phyloP scores from a whole-genome alignment of 768 basidiomycete genomes.

The Candolleomyces eurysporus region DNA sequence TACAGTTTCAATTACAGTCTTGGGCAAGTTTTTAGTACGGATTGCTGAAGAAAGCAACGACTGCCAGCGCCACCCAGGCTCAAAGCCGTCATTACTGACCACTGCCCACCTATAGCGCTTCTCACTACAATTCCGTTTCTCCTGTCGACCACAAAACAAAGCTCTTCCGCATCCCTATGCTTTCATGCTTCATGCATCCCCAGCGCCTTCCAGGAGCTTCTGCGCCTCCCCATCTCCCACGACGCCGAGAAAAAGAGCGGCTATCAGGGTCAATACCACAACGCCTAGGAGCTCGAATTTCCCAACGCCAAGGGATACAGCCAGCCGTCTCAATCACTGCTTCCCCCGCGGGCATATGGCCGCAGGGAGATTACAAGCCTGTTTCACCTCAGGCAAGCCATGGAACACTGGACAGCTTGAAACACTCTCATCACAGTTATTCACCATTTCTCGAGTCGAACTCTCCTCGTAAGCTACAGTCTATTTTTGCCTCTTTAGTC shows the following conservation, averaged over 20 bases:
- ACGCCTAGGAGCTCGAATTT: constrained; percentile 1
- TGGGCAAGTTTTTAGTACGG: constrained; percentile 8
- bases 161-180: constrained; percentile 4
- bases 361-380: background rate
- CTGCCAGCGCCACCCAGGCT: constrained; percentile 12
- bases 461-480: background rate
- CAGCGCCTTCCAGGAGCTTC: constrained; percentile 20
- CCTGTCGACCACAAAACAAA: constrained; percentile 8
- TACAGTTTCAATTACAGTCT: constrained; percentile 14
- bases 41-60: constrained; percentile 25
- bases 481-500: constrained; percentile 44
- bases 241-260: constrained; percentile 1
- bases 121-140: constrained; percentile 1
- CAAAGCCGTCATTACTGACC: constrained; percentile 23
- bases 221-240: constrained; percentile 1
- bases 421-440: background rate
- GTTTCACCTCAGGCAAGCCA: constrained; percentile 5
- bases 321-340: constrained; percentile 43
- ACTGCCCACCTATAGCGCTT: constrained; percentile 15
- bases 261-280: constrained; percentile 4
- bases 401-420: constrained; percentile 4
- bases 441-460: background rate
- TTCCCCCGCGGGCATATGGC: background rate
- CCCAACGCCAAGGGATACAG: background rate
- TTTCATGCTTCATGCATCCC: background rate